phyloP scores from a whole-genome alignment of 257 asterid genomes.

The Solanum okadae region DNA sequence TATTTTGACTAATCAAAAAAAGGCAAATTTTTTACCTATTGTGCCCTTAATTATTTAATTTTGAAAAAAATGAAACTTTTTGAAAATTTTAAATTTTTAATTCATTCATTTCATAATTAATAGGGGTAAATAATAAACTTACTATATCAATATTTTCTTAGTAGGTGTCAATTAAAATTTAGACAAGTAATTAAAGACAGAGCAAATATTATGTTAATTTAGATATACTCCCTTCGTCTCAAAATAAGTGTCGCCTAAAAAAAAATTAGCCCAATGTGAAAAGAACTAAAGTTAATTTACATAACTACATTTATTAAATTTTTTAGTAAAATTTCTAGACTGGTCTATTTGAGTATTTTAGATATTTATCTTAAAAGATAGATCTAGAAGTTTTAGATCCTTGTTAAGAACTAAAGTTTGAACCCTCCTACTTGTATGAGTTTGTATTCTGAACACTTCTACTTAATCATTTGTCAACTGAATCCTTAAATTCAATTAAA shows the following conservation, averaged over 20 bases:
- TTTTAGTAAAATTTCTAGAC: not conserved
- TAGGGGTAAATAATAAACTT: too few relatives aligned
- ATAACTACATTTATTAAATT: not conserved
- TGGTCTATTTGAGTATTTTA: not conserved
- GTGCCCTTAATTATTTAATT: too few relatives aligned
- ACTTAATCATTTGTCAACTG: too few relatives aligned
- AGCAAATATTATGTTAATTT: not conserved
- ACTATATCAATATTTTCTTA: not conserved
- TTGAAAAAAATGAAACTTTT: too few relatives aligned
- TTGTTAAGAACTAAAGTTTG: not conserved
- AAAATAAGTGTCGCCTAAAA: not conserved
- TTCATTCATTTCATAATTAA: not conserved
- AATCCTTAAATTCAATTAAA: too few relatives aligned
- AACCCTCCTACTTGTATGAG: too few relatives aligned
- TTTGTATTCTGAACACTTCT: too few relatives aligned
- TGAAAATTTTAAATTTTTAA: too few relatives aligned
- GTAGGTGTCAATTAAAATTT: too few relatives aligned
- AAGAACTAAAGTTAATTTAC: not conserved
- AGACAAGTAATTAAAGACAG: fast-evolving
- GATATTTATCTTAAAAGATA: not conserved
- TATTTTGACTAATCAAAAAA: too few relatives aligned
- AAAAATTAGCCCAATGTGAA: not conserved
- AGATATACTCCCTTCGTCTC: not conserved
- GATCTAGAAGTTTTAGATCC: not conserved
- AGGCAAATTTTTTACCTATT: too few relatives aligned